These are phyloP conservation scores for Penstemon barbatus DNA, from an alignment of 257 asterid genomes.

Conservation along the genomic window DNA sequence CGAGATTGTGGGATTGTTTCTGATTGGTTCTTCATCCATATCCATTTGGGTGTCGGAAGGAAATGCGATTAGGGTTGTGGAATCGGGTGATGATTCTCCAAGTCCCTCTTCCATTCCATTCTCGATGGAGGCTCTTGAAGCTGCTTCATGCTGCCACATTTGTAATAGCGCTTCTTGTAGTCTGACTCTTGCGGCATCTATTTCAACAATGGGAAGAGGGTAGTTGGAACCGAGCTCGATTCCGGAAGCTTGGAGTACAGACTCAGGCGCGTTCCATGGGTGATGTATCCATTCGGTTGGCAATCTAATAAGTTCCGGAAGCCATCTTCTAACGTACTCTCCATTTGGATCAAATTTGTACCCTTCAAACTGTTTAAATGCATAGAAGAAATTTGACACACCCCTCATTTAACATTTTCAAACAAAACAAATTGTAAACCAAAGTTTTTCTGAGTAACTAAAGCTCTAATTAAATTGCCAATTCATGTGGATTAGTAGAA, in stretches of 20 bases:
- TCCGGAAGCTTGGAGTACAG: conserved; percentile 91
- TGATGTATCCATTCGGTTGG: conserved; percentile 98
- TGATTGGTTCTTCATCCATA: conserved; percentile 50
- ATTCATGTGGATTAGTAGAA: neutral
- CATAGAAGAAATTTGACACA: neutral
- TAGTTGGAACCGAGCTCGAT: conserved; percentile 92
- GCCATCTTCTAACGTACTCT: conserved; percentile 95
- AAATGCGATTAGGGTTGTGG: conserved; percentile 55
- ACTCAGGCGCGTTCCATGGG: conserved; percentile 87
- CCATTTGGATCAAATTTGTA: conserved; percentile 88
- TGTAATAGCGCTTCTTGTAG: conserved; percentile 71
- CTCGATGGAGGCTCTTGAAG: conserved; percentile 57
- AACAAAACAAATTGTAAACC: neutral
- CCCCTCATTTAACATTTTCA: neutral
- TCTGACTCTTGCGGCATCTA: conserved; percentile 68
- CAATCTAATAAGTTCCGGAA: conserved; percentile 82
- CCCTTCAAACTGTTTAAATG: conserved; percentile 68
- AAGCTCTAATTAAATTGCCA: neutral
- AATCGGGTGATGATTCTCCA: conserved; percentile 73
- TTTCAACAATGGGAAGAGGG: conserved; percentile 73
- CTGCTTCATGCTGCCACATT: conserved; percentile 85
- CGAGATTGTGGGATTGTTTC: conserved; percentile 43
- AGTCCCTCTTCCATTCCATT: conserved; percentile 92
- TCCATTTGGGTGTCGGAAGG: conserved; percentile 77
- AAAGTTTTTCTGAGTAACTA: too few relatives aligned